These are phyloP conservation scores for Scortechinia acanthostroma DNA, from an alignment of 2,329 filamentous ascomycete genomes.

Conservation along the genomic window DNA sequence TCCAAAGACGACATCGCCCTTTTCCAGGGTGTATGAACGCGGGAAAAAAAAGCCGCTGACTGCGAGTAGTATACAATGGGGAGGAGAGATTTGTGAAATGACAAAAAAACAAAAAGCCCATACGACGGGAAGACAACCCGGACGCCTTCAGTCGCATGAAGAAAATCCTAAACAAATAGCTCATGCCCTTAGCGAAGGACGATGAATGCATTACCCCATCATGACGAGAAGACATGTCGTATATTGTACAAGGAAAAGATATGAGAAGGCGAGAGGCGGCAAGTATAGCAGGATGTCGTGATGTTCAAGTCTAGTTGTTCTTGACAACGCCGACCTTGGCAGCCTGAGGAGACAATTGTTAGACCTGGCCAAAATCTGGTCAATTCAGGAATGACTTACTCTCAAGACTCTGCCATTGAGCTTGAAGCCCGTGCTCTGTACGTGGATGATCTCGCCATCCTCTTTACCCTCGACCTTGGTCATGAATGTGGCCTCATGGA, in stretches of 20 bases:
- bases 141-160: background rate
- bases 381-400: conserved; percentile 16
- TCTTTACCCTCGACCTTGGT: conserved; percentile 52
- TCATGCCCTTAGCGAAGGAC: background rate
- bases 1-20: no score
- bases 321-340: background rate
- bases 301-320: background rate
- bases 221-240: background rate
- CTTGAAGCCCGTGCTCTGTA: conserved; percentile 60
- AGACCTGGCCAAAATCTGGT: background rate
- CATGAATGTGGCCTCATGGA: conserved; percentile 64
- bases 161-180: background rate
- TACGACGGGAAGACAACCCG: background rate
- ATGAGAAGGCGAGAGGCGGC: background rate
- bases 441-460: conserved; percentile 57
- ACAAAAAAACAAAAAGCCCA: no score
- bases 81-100: no score
- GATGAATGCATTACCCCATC: background rate
- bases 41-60: no score
- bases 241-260: conserved; percentile 1
- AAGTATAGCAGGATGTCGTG: background rate
- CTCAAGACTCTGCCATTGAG: conserved; percentile 59
- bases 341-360: background rate
- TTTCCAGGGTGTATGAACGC: no score
- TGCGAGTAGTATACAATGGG: no score